Evolutionary conservation across 208 protist species (phyloP), one percentile per base, ranked within the genome.

Genomic region (Trypanosoma theileri): DNA sequence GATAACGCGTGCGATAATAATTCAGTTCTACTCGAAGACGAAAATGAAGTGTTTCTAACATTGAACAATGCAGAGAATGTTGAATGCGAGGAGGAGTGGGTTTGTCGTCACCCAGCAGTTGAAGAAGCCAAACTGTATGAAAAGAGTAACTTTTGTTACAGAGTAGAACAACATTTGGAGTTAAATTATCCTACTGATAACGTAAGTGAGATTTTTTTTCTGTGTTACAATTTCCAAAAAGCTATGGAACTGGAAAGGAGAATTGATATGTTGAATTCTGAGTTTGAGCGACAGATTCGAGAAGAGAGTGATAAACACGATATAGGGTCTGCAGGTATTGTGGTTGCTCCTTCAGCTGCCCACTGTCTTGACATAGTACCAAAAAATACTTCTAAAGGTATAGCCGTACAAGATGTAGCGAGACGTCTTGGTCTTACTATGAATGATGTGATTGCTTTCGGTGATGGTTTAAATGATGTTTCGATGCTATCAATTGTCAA

Each of bases 391-490:
- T 88, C 80, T 44, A 93, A 93, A 61, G 88, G 75, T 1, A 63
- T 81, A 13, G 82, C 78, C n/a, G 66, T 93, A 8, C 22, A 80
- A 60, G 72, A 82, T 40, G 79, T 93, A 24, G 71, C 81, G 4
- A 79, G 74, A 21, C 56, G 83, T 50, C 66, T 91, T 11, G 64
- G 79, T 24, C 55, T 89, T 51, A 77, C 55, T n/a, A 70, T 80
- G 61, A 4, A 17, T 14, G 82, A 93, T 64, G 84, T 73, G 61
- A 81, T 91, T 63, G 81, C 82, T 11, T 89, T 93, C 69, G 88
- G 88, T 24, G 81, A 93, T 48, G 79, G 82, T 17, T 53, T 91
- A 61, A 93, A 91, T 62, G 88, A 93, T 53, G 66, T 67, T 45
- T 79, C 88, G 61, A 85, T 93, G 73, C 74, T 93, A 16, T 44